Evolutionary conservation across 2,329 filamentous ascomycete species (phyloP), one percentile per base, ranked within the genome.

Genomic region (Penicillium sp.): DNA sequence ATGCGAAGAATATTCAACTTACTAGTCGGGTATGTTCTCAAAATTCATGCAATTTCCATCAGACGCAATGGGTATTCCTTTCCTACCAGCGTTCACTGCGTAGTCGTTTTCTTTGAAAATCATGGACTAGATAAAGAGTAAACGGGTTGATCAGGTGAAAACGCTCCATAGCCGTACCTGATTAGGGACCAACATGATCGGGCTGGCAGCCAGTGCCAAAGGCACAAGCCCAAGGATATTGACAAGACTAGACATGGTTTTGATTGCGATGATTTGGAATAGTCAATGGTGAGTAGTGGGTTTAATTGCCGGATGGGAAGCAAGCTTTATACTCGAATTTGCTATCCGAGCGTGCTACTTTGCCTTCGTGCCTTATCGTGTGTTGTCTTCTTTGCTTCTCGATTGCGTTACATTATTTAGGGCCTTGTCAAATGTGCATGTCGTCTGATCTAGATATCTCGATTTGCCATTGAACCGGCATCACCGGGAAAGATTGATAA

Each of bases 31-130:
- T n/a, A 48, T n/a, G 13, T 6, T 42, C 22, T 48, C 38, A 9
- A 48, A 26, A 10, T 48, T 35, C 21, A 35, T 28, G 31, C 45
- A 48, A 17, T 34, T 48, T 8, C 38, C 45, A 43, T 48, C 38
- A 21, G 45, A 12, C 9, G 32, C 9, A 9, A 48, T 4, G 7
- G 7, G n/a, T 4, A 35, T 22, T 13, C 45, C 45, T 9, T 15
- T 28, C 35, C 29, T 17, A 3, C 37, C 31, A 8, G 29, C 17
- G n/a, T 43, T 42, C 22, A 29, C 22, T 24, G 45, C 38, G n/a
- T 21, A 48, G 29, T 43, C 45, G 4, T 24, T 28, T 26, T 48
- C 45, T 28, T 48, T 48, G 31, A 48, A 43, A n/a, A 48, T n/a
- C 45, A 48, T 48, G 22, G 31, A 7, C 45, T 43, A 29, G 12